Evolutionary conservation across 2,329 filamentous ascomycete genomes (phyloP).

Genomic region (Aspergillus awamori): DNA sequence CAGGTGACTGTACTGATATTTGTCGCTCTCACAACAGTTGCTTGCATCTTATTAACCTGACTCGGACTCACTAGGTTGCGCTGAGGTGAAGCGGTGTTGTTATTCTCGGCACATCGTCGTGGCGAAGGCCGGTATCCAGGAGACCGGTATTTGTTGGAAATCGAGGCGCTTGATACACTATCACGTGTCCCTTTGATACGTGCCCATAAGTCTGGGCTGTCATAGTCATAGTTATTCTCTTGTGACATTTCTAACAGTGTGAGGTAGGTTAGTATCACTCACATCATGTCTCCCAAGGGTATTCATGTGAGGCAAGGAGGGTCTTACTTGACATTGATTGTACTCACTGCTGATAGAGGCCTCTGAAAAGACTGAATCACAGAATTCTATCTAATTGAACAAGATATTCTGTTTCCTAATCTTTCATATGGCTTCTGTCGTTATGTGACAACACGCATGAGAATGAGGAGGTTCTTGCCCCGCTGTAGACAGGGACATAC

Average conservation of each 20-base stretch:
- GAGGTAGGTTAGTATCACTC: background rate
- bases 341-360: background rate
- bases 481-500: background rate
- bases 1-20: too few species aligned
- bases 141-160: constrained; percentile 2
- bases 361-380: background rate
- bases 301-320: background rate
- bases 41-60: too few species aligned
- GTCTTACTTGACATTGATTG: background rate
- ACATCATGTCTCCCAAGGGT: background rate
- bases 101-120: too few species aligned
- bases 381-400: background rate
- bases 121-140: too few species aligned
- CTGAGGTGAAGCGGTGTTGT: background rate
- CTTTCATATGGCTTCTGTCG: background rate
- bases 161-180: constrained; percentile 5
- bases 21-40: too few species aligned
- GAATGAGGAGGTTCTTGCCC: background rate
- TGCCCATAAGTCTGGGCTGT: background rate
- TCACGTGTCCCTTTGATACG: constrained; percentile 8
- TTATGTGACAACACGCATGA: background rate
- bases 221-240: background rate
- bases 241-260: background rate
- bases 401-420: background rate
- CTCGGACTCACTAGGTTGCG: too few species aligned